Base-by-base conservation (phyloP, 129 eudicot genomes). In the Helianthus annuus region DNA sequence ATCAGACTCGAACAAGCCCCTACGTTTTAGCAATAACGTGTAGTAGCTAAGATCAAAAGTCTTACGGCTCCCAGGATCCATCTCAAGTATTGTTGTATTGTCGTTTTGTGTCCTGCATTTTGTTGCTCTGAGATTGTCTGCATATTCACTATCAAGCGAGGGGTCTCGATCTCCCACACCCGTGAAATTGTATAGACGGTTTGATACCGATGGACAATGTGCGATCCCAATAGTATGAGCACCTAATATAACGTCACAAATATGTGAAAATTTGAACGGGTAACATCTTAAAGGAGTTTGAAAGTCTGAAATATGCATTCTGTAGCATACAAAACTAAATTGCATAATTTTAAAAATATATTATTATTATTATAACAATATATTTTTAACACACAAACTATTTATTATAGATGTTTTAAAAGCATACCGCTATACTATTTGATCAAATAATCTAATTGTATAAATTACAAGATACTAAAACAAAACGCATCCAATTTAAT, bases 1-100 rank as follows among this genome's bases (percentile, higher is more conserved):
- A 59, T 93, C 98, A 5, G 96, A 87, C 69, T 74, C 55, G 56
- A 93, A 93, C 12, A 89, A 71, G 1, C 97, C 97, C 61, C 98
- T 79, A 45, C 98, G 78, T 46, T 87, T 93, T 2, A 85, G 84
- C 66, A 93, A 62, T 34, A 83, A 81, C 12, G 75, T 56, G 82
- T 89, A 93, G 83, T 93, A 93, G 71, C 90, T 82, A 0, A 87
- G 91, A 77, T 93, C 98, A 73, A 93, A 93, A 22, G 95, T 93
- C 61, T 88, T 78, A n/a, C 84, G 83, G 77, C 95, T 89, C 38
- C 96, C 98, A 0, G 98, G 98, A 64, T 93, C 98, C 98, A 93
- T 89, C 79, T 93, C 97, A 2, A 81, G 87, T 40, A 46, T 82
- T 8, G 89, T 76, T 8, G 91, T 87, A 9, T 76, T 86, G 72